Conservation (phyloP, 768 basidiomycete genomes). For the Lactarius quietus region DNA sequence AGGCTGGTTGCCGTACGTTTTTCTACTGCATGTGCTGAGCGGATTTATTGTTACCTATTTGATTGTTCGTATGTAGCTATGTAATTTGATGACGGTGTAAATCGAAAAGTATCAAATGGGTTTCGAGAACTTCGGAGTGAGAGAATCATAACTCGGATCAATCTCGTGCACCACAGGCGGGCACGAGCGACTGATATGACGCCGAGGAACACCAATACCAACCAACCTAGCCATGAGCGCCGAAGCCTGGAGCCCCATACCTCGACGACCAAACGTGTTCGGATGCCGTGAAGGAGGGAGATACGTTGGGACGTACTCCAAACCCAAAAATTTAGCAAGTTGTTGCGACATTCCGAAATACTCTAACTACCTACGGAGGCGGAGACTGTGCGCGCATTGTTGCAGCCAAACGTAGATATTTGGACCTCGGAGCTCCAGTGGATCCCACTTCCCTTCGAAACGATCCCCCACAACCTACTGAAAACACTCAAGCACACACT, state of each 20-base stretch:
- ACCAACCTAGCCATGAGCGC: neutral
- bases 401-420: neutral
- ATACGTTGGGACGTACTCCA: neutral
- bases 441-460: neutral
- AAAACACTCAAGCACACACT: neutral
- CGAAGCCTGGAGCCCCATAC: neutral
- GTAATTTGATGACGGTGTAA: neutral
- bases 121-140: neutral
- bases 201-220: neutral
- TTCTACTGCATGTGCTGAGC: neutral
- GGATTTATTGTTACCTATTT: neutral
- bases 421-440: constrained; percentile 16
- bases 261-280: neutral
- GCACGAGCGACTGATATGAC: neutral
- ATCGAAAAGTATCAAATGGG: neutral
- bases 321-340: neutral
- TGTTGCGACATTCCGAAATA: neutral
- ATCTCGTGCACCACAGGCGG: neutral
- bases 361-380: neutral
- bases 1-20: neutral
- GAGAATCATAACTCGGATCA: neutral
- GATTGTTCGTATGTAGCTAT: neutral
- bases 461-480: neutral
- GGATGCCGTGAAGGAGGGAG: neutral
- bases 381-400: neutral